These are phyloP conservation scores for Talaromyces sp. DNA, from an alignment of 2,329 filamentous ascomycete genomes.

Conservation along the genomic window DNA sequence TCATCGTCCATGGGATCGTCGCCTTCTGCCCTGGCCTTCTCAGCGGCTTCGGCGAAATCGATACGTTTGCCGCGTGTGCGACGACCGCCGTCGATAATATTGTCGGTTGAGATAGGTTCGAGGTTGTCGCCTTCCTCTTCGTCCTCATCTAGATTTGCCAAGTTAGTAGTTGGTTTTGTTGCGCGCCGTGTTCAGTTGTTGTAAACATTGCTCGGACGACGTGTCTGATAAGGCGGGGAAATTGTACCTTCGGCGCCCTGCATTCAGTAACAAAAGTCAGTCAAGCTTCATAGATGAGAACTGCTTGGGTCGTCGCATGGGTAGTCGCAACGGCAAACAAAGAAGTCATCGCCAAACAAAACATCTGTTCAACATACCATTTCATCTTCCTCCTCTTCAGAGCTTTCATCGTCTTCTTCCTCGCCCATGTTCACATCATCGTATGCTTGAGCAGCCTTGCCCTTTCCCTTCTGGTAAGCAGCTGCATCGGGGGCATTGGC, in stretches of 20 bases:
- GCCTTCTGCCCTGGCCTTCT: slow-evolving; percentile 74
- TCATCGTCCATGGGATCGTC: slow-evolving; percentile 59
- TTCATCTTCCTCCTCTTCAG: slow-evolving; percentile 50
- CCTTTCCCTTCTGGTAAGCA: slow-evolving; percentile 73
- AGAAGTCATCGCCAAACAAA: background rate
- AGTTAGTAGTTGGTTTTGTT: background rate
- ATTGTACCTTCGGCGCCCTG: slow-evolving; percentile 8
- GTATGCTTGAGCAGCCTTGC: slow-evolving; percentile 60
- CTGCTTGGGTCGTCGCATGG: background rate
- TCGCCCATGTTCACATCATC: slow-evolving; percentile 13
- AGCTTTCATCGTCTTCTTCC: slow-evolving; percentile 59
- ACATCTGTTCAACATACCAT: slow-evolving; percentile 26
- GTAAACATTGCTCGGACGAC: background rate
- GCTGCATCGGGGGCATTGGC: slow-evolving; percentile 31
- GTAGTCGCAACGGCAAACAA: background rate
- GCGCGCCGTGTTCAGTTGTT: background rate
- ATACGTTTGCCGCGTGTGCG: slow-evolving; percentile 91
- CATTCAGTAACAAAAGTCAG: background rate
- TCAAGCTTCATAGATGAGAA: background rate
- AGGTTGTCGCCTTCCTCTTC: slow-evolving; percentile 72
- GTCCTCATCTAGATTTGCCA: slow-evolving; percentile 46
- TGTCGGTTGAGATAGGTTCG: slow-evolving; percentile 84
- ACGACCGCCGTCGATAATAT: slow-evolving; percentile 73
- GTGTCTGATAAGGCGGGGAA: background rate
- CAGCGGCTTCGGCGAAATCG: slow-evolving; percentile 85